Evolutionary conservation across 2,329 filamentous ascomycete genomes (phyloP), one percentile per base, ranked within the genome.

Genomic region (Akanthomyces lecanii): DNA sequence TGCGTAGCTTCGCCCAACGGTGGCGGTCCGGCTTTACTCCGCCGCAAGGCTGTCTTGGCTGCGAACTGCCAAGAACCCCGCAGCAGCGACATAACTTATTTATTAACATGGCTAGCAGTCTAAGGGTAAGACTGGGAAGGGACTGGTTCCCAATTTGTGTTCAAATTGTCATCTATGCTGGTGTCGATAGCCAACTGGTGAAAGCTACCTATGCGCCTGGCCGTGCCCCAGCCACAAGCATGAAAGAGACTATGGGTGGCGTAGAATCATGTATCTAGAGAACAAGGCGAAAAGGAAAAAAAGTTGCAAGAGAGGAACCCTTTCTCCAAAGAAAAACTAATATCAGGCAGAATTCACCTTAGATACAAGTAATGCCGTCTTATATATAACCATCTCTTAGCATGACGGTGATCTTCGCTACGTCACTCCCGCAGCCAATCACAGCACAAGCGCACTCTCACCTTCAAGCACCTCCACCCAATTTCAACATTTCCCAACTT

Each of bases 21-120:
- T 60, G 56, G 56, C 56, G 47, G 55, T 57, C 47, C 48, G 48
- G 57, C 21, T n/a, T 61, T 61, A 52, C 57, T 61, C 57, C 57
- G 57, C 48, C 57, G 23, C 57, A 10, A 45, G 48, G 38, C 36
- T 30, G 30, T 14, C 47, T 40, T 58, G 55, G 42, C 16, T 5
- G 7, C 14, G 11, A 23, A 21, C 23, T 14, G 55, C 44, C 25
- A 48, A 36, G 38, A 16, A 51, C 48, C 48, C 36, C 57, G 57
- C 38, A 36, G 23, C 2, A 36, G 25, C 10, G 8, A 5, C 3
- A 8, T 23, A 12, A 40, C 14, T 40, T 16, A 4, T 40, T 40
- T 4, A 40, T 40, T 40, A 16, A 40, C 1, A 40, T 40, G 38
- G 12, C 38, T 11, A 36, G 6, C 8, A 11, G 33, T 36, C 28